Base-by-base conservation (phyloP, 1,284 basidiomycete species). In the Filobasidium uniguttulatum region DNA sequence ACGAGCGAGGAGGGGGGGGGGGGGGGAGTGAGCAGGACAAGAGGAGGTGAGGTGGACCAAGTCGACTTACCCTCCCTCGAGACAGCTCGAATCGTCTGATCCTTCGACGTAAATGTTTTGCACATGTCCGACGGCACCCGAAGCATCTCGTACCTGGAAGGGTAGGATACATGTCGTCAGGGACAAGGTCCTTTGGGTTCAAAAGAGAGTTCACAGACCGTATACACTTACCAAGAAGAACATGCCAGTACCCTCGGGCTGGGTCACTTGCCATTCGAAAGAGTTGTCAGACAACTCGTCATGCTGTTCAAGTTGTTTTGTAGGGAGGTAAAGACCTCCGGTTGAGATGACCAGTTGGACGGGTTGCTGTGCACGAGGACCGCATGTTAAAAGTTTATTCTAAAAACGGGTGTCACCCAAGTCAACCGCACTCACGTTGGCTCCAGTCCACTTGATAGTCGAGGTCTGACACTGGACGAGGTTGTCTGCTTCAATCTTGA, bases 311-410 rank as follows among this genome's bases (percentile, higher is more conserved):
- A 59, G 50, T 5, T 48, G 41, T 1, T 56, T 62, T 5, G 54
- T 56, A 28, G 62, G 60, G 48, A 64, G 53, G 56, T 69, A 69
- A 43, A 59, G 59, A 2, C 66, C 66, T 20, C 65, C 66, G 15
- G 55, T 53, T 28, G 61, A 64, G 35, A 69, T 66, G 29, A 54
- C 36, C 19, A 69, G 56, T 7, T 56, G 48, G 31, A 63, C 48
- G 19, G 51, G 51, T 41, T 41, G 46, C 49, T 9, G 19, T 33
- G 19, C 12, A 12, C 25, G 28, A 38, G 9, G 2, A 19, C n/a
- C 10, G 26, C 5, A 33, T 28, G 19, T 19, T 47, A 37, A 52
- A 25, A 15, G 8, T n/a, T 37, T 25, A 15, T n/a, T 37, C n/a
- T 7, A 17, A 44, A 3, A 10, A 4, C 5, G 2, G 41, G 19